Conservation (phyloP, 331 rosid genomes). For the Cydonia oblonga region DNA sequence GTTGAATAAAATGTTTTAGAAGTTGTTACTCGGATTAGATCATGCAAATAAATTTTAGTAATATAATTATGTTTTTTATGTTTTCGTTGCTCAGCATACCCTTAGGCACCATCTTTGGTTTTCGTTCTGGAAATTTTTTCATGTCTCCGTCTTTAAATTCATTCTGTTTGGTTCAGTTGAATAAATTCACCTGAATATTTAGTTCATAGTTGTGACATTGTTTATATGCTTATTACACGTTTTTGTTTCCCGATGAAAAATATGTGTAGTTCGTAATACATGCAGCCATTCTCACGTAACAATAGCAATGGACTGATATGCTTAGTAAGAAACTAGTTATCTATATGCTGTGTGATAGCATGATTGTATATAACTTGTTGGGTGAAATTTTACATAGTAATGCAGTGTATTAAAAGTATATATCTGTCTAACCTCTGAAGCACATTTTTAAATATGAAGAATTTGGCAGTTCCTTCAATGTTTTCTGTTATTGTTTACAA, state of each 20-base stretch:
- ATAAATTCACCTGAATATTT: neutral
- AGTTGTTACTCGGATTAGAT: neutral
- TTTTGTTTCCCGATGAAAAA: neutral
- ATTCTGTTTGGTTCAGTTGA: neutral
- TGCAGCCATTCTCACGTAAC: neutral
- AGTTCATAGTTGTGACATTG: neutral
- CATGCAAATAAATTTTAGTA: neutral
- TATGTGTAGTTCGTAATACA: neutral
- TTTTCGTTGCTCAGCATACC: neutral
- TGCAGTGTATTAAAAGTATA: neutral
- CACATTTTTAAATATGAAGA: slow-evolving; percentile 1
- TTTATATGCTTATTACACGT: neutral
- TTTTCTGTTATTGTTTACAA: neutral
- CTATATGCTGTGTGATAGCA: neutral
- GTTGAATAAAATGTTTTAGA: neutral
- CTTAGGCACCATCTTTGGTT: neutral
- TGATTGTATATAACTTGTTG: neutral
- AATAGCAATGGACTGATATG: neutral
- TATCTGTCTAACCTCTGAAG: neutral
- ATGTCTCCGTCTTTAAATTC: neutral
- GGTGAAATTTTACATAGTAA: neutral
- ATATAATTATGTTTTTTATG: neutral
- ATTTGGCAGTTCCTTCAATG: neutral
- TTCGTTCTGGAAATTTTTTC: neutral
- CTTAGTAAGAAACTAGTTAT: neutral